Evolutionary conservation across 2,329 filamentous ascomycete genomes (phyloP), one percentile per base, ranked within the genome.

Genomic region (Trichoderma breve): DNA sequence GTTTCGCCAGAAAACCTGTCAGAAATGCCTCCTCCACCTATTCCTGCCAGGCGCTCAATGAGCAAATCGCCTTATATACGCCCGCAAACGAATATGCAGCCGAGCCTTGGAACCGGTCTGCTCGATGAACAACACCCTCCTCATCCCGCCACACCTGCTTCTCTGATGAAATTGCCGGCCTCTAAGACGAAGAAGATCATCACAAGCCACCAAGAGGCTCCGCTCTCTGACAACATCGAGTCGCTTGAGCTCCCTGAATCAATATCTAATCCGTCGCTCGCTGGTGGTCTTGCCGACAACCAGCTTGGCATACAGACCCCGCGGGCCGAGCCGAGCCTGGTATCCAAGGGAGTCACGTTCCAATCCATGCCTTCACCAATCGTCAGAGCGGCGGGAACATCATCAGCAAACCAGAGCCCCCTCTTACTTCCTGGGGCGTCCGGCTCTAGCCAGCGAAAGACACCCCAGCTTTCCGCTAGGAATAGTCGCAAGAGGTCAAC

Each of bases 101-200:
- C 62, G 7, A 39, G 26, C 15, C 62, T 51, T 12, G 57, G 26
- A 26, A 12, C 39, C 18, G 18, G 36, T 21, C 39, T 62, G 21
- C 60, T 47, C 26, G 74, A 70, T 6, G 71, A 47, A 34, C 76
- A 39, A 14, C 77, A 82, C 26, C 84, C 84, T 66, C 84, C 83
- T 76, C 89, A 90, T 67, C 93, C 93, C 12, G 94, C 93, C 1
- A 97, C 94, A 0, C 94, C 94, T 1, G 93, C 95, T 9, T 97
- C 94, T 7, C 83, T 97, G 72, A 97, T 98, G 92, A 92, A 90
- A 76, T 85, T 95, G 57, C 86, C 86, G 4, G 85, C 87, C 30
- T 87, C 87, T 76, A 84, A 84, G 76, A 81, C 83, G 67, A 87
- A 87, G 74, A 85, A 84, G 71, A 79, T 81, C 15, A 81, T 85